Conservation (phyloP, 768 basidiomycete species). For the Stropharia rugosoannulata region DNA sequence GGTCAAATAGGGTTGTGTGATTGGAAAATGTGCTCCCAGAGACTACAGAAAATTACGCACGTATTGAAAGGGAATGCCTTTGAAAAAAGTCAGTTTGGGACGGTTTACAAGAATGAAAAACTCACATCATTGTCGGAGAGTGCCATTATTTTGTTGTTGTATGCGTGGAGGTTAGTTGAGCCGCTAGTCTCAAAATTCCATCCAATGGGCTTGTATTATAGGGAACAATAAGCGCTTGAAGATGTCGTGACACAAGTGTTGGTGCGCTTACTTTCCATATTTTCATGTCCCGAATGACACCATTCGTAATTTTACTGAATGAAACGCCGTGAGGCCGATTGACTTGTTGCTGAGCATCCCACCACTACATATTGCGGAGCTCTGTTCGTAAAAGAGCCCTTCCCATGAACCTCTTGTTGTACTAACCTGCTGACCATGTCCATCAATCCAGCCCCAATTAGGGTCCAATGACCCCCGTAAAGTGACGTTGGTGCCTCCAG, state of each 20-base stretch:
- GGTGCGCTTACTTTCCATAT: constrained; percentile 41
- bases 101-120: neutral
- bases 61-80: constrained; percentile 64
- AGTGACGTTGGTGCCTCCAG: constrained; percentile 57
- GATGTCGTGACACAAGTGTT: neutral
- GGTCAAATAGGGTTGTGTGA: neutral
- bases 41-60: constrained; percentile 28
- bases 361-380: constrained; percentile 43
- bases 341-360: constrained; percentile 49
- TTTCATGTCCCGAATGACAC: constrained; percentile 58
- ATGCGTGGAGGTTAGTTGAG: constrained; percentile 47
- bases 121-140: constrained; percentile 42
- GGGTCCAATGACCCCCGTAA: constrained; percentile 54
- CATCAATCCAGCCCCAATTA: constrained; percentile 66
- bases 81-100: neutral
- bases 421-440: constrained; percentile 52
- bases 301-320: constrained; percentile 52
- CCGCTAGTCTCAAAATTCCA: constrained; percentile 59
- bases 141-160: constrained; percentile 55
- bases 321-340: constrained; percentile 57
- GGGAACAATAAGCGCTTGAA: neutral
- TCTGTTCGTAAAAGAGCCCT: no score
- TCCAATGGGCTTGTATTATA: constrained; percentile 42
- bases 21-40: neutral
- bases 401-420: neutral